Evolutionary conservation across 164 flowering plant genomes (phyloP).

Genomic region (Magnolia officinalis): DNA sequence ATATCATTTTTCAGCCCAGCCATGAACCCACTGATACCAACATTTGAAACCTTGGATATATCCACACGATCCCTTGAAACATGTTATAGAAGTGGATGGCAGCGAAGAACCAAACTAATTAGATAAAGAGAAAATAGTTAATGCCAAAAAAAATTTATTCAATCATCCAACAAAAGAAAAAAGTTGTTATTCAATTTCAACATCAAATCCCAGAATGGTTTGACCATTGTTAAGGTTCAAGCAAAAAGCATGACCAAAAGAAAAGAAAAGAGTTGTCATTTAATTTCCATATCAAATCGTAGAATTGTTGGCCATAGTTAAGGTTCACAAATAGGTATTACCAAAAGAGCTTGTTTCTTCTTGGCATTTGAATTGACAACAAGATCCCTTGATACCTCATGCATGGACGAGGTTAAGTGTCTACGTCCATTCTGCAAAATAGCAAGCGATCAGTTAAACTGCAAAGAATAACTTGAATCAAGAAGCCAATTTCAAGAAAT

Average conservation of each 20-base stretch:
- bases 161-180: background rate
- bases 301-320: background rate
- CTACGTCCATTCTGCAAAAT: constrained; percentile 88
- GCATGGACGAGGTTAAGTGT: constrained; percentile 75
- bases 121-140: too few relatives aligned
- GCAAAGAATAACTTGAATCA: background rate
- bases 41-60: too few relatives aligned
- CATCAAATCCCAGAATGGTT: background rate
- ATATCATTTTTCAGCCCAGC: too few relatives aligned
- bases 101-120: too few relatives aligned
- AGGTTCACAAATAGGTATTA: constrained; percentile 20
- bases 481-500: background rate
- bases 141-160: too few relatives aligned
- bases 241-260: background rate
- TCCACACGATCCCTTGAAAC: too few relatives aligned
- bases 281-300: background rate
- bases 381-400: constrained; percentile 98
- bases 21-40: too few relatives aligned
- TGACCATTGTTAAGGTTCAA: background rate
- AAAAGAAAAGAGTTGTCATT: background rate
- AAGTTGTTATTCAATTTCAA: background rate
- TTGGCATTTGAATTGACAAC: constrained; percentile 71
- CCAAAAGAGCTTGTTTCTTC: constrained; percentile 94
- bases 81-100: too few relatives aligned
- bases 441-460: background rate